Evolutionary conservation across 108 stramenopile genomes (phyloP).

Genomic region (Nitzschia inconspicua): DNA sequence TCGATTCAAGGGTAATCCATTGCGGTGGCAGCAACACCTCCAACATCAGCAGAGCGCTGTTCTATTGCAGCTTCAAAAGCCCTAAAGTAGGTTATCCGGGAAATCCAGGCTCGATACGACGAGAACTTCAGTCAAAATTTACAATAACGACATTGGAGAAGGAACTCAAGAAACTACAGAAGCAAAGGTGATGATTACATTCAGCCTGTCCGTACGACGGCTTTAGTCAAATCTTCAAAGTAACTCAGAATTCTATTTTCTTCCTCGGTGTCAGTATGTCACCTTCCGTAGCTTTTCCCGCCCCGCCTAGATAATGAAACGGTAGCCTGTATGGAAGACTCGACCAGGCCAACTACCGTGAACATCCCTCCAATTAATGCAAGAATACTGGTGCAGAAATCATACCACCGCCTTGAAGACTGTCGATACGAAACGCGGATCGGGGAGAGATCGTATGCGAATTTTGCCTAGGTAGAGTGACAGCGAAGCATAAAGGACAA

Average conservation of each 20-base stretch:
- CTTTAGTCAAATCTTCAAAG: no score
- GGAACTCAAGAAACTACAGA: constrained; percentile 16
- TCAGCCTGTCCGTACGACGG: no score
- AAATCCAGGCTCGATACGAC: constrained; percentile 74
- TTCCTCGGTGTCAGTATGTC: no score
- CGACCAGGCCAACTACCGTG: constrained; percentile 90
- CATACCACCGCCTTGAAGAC: constrained; percentile 77
- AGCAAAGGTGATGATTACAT: neutral
- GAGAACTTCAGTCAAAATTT: constrained; percentile 28
- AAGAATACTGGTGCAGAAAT: constrained; percentile 90
- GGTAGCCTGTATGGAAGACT: constrained; percentile 40
- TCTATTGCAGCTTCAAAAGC: constrained; percentile 76
- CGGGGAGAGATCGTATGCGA: constrained; percentile 80
- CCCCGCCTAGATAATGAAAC: no score
- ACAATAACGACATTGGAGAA: constrained; percentile 21
- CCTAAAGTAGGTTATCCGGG: constrained; percentile 58
- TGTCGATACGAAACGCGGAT: constrained; percentile 73
- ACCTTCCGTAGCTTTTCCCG: no score
- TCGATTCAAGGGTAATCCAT: constrained; percentile 76
- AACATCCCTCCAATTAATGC: constrained; percentile 96
- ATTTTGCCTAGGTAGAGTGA: constrained; percentile 35
- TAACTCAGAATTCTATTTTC: no score
- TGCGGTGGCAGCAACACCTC: constrained; percentile 72
- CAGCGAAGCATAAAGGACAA: neutral
- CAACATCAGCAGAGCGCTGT: constrained; percentile 49